A percentile compares a stretch with the other conserved stretches of the same genome.
These are phyloP conservation scores for Ceratocystis cacaofunesta DNA, from an alignment of 2,329 filamentous ascomycete species.

Conservation along the genomic window DNA sequence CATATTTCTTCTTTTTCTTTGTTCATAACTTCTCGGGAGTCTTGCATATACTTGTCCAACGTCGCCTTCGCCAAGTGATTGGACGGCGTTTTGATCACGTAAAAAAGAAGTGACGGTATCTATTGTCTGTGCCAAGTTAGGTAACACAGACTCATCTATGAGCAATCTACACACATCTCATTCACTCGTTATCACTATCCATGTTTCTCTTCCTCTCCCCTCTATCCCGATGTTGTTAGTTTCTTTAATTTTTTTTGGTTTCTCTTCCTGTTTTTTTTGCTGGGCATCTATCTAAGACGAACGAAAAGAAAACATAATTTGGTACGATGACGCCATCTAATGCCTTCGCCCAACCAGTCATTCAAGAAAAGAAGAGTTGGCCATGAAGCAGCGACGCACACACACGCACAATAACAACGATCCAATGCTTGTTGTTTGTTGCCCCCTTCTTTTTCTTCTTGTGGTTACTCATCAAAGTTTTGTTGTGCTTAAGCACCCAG, in stretches of 20 bases:
- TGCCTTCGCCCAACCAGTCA: background rate
- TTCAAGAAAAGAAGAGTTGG: background rate
- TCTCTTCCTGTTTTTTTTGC: conserved; percentile 14
- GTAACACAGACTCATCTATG: background rate
- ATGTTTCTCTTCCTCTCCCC: background rate
- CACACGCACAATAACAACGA: background rate
- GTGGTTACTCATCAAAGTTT: background rate
- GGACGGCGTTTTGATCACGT: no score
- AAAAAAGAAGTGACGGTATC: no score
- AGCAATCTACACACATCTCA: background rate
- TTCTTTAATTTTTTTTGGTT: conserved; percentile 15
- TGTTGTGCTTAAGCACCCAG: conserved; percentile 37
- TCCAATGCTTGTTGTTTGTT: background rate
- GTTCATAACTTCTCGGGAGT: no score
- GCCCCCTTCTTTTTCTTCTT: background rate
- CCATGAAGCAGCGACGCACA: background rate
- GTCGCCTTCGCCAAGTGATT: no score
- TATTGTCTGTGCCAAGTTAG: no score
- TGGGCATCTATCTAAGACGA: background rate
- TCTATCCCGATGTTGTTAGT: conserved; percentile 4
- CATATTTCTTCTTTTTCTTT: no score
- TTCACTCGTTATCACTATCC: background rate
- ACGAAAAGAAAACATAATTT: background rate
- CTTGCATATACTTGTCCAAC: no score
- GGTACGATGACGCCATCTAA: background rate